phyloP scores from a whole-genome alignment of 1,284 basidiomycete genomes.

The Moesziomyces sp. region DNA sequence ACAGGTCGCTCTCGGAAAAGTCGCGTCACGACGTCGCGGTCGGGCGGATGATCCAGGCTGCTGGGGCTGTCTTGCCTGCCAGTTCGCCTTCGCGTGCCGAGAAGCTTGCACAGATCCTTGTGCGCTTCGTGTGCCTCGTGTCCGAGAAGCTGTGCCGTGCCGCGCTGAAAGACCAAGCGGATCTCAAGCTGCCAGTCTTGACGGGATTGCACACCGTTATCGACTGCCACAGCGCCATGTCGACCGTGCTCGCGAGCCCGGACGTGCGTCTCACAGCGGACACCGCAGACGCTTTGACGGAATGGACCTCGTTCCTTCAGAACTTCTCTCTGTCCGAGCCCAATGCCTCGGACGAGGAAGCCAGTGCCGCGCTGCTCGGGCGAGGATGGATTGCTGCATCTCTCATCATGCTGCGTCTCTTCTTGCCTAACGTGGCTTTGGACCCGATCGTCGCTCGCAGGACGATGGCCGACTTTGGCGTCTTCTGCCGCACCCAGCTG shows the following conservation, averaged over 20 bases:
- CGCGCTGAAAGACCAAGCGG: conserved; percentile 16
- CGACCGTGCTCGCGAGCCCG: conserved; percentile 9
- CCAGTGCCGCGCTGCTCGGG: conserved; percentile 68
- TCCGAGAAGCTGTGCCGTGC: conserved; percentile 30
- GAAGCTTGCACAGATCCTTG: conserved; percentile 18
- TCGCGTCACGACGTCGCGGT: conserved; percentile 33
- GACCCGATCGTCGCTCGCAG: conserved; percentile 83
- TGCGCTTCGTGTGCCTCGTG: conserved; percentile 17
- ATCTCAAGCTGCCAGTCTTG: conserved; percentile 11
- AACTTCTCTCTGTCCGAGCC: not conserved
- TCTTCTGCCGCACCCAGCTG: conserved; percentile 69
- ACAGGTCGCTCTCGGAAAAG: conserved; percentile 30
- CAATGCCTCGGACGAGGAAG: not conserved
- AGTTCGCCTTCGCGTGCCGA: conserved; percentile 34
- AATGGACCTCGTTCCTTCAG: conserved; percentile 22
- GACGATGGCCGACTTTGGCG: conserved; percentile 72
- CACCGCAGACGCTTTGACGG: conserved; percentile 14
- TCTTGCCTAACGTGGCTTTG: conserved; percentile 84
- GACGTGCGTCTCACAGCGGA: conserved; percentile 11
- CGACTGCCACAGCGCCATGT: conserved; percentile 12
- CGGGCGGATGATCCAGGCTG: conserved; percentile 32
- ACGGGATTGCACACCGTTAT: conserved; percentile 1
- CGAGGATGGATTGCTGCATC: conserved; percentile 77
- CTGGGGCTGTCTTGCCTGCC: conserved; percentile 36
- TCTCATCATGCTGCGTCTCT: conserved; percentile 76